These are phyloP conservation scores for Xanthoconium separans DNA, from an alignment of 1,284 basidiomycete genomes.

Conservation along the genomic window DNA sequence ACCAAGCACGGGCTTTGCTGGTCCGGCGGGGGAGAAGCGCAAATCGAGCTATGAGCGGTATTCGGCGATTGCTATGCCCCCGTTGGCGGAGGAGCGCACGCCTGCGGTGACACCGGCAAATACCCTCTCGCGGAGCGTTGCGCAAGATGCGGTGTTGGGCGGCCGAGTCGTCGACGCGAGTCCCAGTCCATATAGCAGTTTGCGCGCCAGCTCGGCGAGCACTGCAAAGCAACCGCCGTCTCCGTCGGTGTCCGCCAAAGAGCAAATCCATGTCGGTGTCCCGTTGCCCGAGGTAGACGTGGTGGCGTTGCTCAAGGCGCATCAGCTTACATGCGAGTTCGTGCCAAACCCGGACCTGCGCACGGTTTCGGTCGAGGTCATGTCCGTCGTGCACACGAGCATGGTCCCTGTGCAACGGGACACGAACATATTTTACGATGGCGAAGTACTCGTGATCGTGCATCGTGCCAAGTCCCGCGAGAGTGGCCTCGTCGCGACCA, in stretches of 20 bases:
- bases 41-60: constrained; percentile 68
- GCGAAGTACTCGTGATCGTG: constrained; percentile 64
- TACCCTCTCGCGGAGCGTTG: constrained; percentile 45
- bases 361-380: constrained; percentile 69
- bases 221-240: not conserved
- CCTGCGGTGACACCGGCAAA: constrained; percentile 55
- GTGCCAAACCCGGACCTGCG: constrained; percentile 40
- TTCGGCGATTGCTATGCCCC: constrained; percentile 58
- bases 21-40: constrained; percentile 46
- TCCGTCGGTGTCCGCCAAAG: constrained; percentile 10
- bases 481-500: constrained; percentile 63
- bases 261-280: constrained; percentile 39
- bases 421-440: constrained; percentile 64
- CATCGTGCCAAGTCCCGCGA: constrained; percentile 63
- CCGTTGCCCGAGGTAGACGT: constrained; percentile 53
- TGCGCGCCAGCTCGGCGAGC: not conserved
- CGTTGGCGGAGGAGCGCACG: constrained; percentile 65
- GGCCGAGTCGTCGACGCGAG: constrained; percentile 11
- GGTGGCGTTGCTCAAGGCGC: constrained; percentile 40
- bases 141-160: constrained; percentile 5
- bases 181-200: constrained; percentile 2
- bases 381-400: constrained; percentile 53
- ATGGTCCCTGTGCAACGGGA: constrained; percentile 44
- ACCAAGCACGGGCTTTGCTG: constrained; percentile 8
- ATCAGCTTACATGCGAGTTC: constrained; percentile 17